Percentiles rank a stretch among this genome's conserved stretches.
Conservation (phyloP, 2,329 filamentous ascomycete genomes). For the Ilyonectria mors-panacis region DNA sequence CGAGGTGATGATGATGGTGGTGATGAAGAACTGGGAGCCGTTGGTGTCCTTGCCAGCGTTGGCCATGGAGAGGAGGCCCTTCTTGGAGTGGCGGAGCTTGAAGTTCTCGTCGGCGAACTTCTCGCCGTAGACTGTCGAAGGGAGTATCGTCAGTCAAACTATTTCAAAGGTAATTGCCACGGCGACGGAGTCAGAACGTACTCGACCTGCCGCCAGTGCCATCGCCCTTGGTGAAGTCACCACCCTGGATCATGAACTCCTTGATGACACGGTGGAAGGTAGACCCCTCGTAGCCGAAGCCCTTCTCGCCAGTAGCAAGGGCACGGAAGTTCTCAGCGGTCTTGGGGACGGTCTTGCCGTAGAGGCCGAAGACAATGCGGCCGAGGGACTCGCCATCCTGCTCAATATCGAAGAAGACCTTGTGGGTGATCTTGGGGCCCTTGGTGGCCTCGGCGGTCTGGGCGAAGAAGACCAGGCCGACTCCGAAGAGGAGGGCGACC, state of each 20-base stretch:
- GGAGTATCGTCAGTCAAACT: conserved; percentile 37
- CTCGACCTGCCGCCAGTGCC: conserved; percentile 89
- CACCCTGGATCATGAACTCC: conserved; percentile 92
- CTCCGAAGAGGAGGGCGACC: conserved; percentile 78
- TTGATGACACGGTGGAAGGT: conserved; percentile 93
- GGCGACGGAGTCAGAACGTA: conserved; percentile 58
- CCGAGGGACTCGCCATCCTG: conserved; percentile 83
- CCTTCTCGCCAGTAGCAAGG: conserved; percentile 88
- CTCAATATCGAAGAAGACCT: conserved; percentile 90
- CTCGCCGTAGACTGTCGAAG: conserved; percentile 78
- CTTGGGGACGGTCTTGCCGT: conserved; percentile 89
- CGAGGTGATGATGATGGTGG: conserved; percentile 83
- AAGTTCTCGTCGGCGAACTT: conserved; percentile 95
- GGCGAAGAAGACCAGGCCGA: conserved; percentile 82
- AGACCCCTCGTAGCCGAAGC: conserved; percentile 86
- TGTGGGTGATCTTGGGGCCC: conserved; percentile 95
- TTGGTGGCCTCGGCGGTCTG: conserved; percentile 82
- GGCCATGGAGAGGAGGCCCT: conserved; percentile 87
- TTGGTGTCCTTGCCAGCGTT: conserved; percentile 90
- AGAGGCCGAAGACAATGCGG: conserved; percentile 85
- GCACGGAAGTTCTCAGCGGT: conserved; percentile 82
- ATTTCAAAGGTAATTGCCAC: too few species aligned
- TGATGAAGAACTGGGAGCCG: conserved; percentile 93
- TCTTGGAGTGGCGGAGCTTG: conserved; percentile 93
- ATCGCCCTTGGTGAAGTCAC: conserved; percentile 88